Percentiles rank a stretch among this genome's conserved stretches.
Conservation (phyloP, 2,329 filamentous ascomycete genomes). For the Aurifilum marmelostoma region DNA sequence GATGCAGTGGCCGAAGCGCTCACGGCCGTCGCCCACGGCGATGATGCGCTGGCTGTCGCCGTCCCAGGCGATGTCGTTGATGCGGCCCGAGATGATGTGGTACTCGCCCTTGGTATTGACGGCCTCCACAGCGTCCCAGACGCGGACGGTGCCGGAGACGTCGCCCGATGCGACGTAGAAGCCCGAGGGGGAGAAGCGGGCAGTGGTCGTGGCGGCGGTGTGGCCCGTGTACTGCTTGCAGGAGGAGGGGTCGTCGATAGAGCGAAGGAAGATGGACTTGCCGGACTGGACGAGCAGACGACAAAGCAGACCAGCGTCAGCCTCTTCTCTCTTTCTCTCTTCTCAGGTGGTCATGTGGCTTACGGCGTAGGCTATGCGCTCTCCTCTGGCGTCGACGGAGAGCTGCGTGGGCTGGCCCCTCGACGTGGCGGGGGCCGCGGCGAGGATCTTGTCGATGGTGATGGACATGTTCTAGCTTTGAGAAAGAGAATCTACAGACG, state of each 20-base stretch:
- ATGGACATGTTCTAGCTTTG: conserved; percentile 50
- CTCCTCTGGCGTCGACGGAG: conserved; percentile 84
- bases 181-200: conserved; percentile 89
- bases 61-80: conserved; percentile 97
- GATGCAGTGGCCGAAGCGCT: conserved; percentile 91
- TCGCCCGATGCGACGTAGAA: conserved; percentile 96
- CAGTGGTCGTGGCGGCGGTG: conserved; percentile 85
- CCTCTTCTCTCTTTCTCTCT: background rate
- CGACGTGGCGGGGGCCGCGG: conserved; percentile 79
- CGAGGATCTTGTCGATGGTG: conserved; percentile 72
- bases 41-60: conserved; percentile 96
- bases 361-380: conserved; percentile 91
- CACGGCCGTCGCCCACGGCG: conserved; percentile 91
- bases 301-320: background rate
- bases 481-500: background rate
- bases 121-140: conserved; percentile 91
- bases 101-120: conserved; percentile 90
- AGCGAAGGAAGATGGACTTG: conserved; percentile 95
- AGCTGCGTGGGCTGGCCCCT: conserved; percentile 89
- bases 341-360: conserved; percentile 36
- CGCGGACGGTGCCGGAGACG: conserved; percentile 77
- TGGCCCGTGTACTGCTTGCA: conserved; percentile 92
- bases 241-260: conserved; percentile 84
- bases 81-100: conserved; percentile 87
- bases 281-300: conserved; percentile 64